A percentile compares a stretch with the other conserved stretches of the same genome.
Conservation (phyloP, 2,329 filamentous ascomycete species). For the Alternaria sp. region DNA sequence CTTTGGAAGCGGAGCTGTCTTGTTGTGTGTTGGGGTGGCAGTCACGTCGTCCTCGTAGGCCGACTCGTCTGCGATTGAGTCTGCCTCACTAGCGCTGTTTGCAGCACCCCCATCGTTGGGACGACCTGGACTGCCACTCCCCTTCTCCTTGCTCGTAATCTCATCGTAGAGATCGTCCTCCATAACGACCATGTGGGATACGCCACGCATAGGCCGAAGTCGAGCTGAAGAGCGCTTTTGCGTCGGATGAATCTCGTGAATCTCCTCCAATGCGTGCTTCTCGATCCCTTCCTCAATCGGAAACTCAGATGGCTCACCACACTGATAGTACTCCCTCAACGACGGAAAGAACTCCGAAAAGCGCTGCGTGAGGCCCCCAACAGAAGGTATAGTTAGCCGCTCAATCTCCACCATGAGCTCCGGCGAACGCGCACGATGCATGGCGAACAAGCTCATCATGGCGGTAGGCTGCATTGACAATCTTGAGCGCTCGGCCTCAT, state of each 20-base stretch:
- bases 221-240: conserved; percentile 47
- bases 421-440: conserved; percentile 49
- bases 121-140: conserved; percentile 6
- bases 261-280: conserved; percentile 45
- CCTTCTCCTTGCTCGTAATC: conserved; percentile 35
- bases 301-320: conserved; percentile 47
- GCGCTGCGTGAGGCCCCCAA: conserved; percentile 55
- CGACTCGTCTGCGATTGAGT: conserved; percentile 14
- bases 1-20: conserved; percentile 26
- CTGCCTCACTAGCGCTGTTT: conserved; percentile 20
- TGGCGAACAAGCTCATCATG: conserved; percentile 21
- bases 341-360: conserved; percentile 57
- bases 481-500: conserved; percentile 41
- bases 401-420: conserved; percentile 56
- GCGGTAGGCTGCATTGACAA: conserved; percentile 18
- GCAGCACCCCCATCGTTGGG: conserved; percentile 15
- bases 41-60: conserved; percentile 15
- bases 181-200: conserved; percentile 42
- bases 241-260: conserved; percentile 40
- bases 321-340: conserved; percentile 50
- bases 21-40: conserved; percentile 23
- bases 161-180: conserved; percentile 47
- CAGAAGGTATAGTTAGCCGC: conserved; percentile 56
- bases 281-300: conserved; percentile 49
- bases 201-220: conserved; percentile 45